Base-by-base conservation (phyloP, 108 stramenopile species). In the Poteriospumella lacustris region DNA sequence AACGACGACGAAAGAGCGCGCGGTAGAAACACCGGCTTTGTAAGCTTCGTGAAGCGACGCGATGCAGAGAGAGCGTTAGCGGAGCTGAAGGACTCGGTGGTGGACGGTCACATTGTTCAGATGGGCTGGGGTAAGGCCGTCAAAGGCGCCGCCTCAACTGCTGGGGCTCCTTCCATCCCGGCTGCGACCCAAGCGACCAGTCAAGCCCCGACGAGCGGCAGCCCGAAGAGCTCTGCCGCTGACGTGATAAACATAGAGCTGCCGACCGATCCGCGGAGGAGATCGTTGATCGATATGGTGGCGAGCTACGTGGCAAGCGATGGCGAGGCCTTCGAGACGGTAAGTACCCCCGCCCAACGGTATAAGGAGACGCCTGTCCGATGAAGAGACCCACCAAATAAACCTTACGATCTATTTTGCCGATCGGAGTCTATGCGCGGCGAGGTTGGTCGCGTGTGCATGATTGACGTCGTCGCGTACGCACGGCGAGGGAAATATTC, bases 51-150 rank as follows among this genome's bases (percentile, higher is more conserved):
- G 58, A 1, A 40, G 9, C 77, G 77, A 28, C 39, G 1, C n/a
- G 77, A 58, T 59, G 77, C 77, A 1, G 59, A 31, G 24, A 9
- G 1, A 12, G 77, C 77, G 2, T 33, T 2, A 24, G 12, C 9
- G 34, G 59, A 62, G 58, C 56, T 78, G 36, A 60, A 59, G 1
- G 70, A 73, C 29, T 73, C 12, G 9, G 47, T 42, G 12, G 26
- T 73, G 5, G 42, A 73, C 3, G 70, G 42, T 5, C 36, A 73
- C 41, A 73, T 33, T 5, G 36, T 73, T n/a, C 26, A 26, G 12
- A 39, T 78, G n/a, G 77, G 77, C 40, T 78, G 77, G 77, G 77
- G 77, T 19, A 78, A 78, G 43, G 67, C 77, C 12, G 58, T 78
- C 24, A n/a, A 5, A 2, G 43, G 9, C 9, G 12, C 33, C 34